Base-by-base conservation (phyloP, 2,329 filamentous ascomycete species). In the Arachnopeziza araneosa region DNA sequence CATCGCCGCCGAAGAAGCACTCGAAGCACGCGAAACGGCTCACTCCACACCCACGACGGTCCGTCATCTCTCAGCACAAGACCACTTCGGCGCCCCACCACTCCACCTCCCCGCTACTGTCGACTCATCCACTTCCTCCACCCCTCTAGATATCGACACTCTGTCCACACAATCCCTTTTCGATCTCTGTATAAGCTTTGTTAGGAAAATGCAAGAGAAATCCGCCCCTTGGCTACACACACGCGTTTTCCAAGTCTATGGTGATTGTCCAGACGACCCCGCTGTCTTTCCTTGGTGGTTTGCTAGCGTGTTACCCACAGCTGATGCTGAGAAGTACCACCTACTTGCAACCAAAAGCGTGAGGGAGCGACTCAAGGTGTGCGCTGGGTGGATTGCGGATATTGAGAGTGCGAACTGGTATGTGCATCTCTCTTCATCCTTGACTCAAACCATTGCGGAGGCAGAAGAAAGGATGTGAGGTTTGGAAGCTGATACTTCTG, bases 211-310 rank as follows among this genome's bases (percentile, higher is more conserved):
- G 83, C 82, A 84, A 57, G 79, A 80, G 5, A 78, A 85, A 57
- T 89, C 87, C 60, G 88, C 87, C 0, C 82, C 83, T 0, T 96
- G 91, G 91, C 77, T 96, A 26, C 84, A 89, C 58, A 81, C 86
- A 50, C 83, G 87, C 9, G 86, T 93, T 36, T 77, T 93, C 30
- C 77, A 84, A 32, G 85, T 89, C 6, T 95, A 93, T 65, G 92
- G 92, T 14, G 84, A 89, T 60, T 88, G 87, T 22, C 92, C 91
- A 0, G 56, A 64, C 19, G 90, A 96, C 68, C 86, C 91, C 0
- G 86, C 86, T 2, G 73, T 84, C 1, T 95, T 96, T 66, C 90
- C 92, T 0, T 96, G 92, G 81, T 97, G 93, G 93, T 88, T 96
- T 66, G 92, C 89, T 10, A 90, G 85, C 69, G 86, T 95, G 22